Conservation (phyloP, 169 alveolate species). For the Theileria orientalis region DNA sequence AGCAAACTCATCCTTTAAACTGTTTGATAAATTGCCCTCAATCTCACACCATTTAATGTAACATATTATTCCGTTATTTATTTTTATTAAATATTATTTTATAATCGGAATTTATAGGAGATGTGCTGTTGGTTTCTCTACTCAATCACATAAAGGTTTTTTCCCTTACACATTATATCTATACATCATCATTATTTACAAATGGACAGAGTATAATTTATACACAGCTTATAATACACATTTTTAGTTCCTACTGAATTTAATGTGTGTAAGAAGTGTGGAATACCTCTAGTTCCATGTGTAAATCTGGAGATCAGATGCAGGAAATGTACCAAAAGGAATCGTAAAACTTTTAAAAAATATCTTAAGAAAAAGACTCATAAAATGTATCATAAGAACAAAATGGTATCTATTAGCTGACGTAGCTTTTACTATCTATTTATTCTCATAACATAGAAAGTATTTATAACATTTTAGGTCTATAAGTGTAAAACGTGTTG, state of each 20-base stretch:
- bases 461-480: neutral
- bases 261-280: constrained; percentile 42
- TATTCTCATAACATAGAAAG: neutral
- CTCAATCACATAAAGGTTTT: constrained; percentile 10
- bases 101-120: constrained; percentile 13
- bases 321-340: neutral
- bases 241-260: no score
- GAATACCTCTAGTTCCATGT: constrained; percentile 29
- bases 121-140: constrained; percentile 10
- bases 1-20: constrained; percentile 34
- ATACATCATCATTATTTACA: neutral
- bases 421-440: neutral
- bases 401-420: neutral
- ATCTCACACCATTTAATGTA: constrained; percentile 56
- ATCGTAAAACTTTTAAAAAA: constrained; percentile 34
- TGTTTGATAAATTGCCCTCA: constrained; percentile 24
- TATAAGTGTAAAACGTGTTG: neutral
- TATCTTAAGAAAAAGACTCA: neutral
- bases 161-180: neutral
- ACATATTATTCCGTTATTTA: neutral
- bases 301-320: constrained; percentile 41
- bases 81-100: constrained; percentile 7
- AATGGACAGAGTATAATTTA: no score
- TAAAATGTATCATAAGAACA: neutral
- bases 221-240: no score